A percentile compares a stretch with the other conserved stretches of the same genome.
These are phyloP conservation scores for Nicotiana obtusifolia DNA, from an alignment of 257 asterid species.

Conservation along the genomic window DNA sequence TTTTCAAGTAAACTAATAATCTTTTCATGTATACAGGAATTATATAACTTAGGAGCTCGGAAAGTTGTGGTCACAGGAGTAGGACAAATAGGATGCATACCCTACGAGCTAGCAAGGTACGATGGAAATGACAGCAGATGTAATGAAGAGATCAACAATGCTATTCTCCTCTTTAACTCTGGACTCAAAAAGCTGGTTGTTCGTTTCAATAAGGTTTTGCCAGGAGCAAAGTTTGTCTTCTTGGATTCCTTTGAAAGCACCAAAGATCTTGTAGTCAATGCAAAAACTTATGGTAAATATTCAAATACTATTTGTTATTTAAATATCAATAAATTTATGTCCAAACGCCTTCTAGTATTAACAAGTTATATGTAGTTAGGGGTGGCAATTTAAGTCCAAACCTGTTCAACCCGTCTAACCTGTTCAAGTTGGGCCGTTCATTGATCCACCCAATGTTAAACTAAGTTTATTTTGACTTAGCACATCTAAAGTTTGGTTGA, in stretches of 20 bases:
- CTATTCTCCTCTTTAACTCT: constrained; percentile 55
- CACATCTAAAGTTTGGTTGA: no score
- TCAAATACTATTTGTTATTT: no score
- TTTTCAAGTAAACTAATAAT: no score
- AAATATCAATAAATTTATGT: no score
- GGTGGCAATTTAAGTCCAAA: no score
- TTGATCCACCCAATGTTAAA: no score
- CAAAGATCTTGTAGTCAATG: constrained; percentile 56
- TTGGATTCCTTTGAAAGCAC: constrained; percentile 61
- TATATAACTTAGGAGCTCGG: constrained; percentile 73
- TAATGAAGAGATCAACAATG: constrained; percentile 81
- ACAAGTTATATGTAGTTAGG: no score
- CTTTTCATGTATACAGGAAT: constrained; percentile 22
- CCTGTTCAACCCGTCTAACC: accelerated
- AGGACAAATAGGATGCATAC: constrained; percentile 88
- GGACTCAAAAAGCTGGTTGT: constrained; percentile 60
- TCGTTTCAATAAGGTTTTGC: constrained; percentile 54
- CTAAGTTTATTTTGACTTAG: no score
- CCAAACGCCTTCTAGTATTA: no score
- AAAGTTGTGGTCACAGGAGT: constrained; percentile 63
- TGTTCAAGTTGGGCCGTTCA: no score
- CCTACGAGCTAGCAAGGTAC: constrained; percentile 67
- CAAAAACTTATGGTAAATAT: constrained; percentile 51
- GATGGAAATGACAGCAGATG: constrained; percentile 66
- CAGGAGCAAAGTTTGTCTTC: constrained; percentile 65